phyloP scores from a whole-genome alignment of 257 asterid genomes.

The Anisodus acutangulus region DNA sequence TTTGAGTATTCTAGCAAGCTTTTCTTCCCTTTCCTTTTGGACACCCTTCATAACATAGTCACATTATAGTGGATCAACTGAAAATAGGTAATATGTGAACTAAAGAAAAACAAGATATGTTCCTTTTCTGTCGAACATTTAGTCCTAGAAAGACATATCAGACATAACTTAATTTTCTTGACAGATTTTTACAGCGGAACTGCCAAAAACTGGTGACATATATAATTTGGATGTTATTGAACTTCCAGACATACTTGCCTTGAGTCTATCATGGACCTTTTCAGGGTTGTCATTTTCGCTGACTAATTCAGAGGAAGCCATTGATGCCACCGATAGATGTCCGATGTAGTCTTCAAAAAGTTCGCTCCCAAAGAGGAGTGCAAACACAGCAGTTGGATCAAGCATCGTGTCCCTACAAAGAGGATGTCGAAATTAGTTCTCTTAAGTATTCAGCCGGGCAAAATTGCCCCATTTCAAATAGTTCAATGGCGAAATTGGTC shows the following conservation, averaged over 20 bases:
- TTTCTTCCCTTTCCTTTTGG: conserved; percentile 91
- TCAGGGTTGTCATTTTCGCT: conserved; percentile 62
- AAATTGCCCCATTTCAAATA: no score
- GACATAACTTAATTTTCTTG: neutral
- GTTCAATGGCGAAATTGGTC: no score
- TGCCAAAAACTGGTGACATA: neutral
- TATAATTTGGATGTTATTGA: neutral
- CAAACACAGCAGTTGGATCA: conserved; percentile 90
- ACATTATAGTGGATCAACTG: neutral
- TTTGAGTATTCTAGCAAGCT: conserved; percentile 69
- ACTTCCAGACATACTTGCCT: conserved; percentile 49
- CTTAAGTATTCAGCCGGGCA: neutral
- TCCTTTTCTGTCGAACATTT: neutral
- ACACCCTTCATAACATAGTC: conserved; percentile 58
- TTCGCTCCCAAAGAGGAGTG: conserved; percentile 93
- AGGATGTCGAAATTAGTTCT: neutral
- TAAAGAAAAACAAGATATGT: neutral
- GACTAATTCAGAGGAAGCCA: conserved; percentile 79
- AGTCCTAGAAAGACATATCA: neutral
- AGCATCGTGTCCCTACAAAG: conserved; percentile 75
- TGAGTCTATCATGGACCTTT: conserved; percentile 63
- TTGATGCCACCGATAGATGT: conserved; percentile 80
- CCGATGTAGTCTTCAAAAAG: conserved; percentile 89
- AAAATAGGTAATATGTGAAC: neutral
- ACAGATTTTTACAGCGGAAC: neutral